Evolutionary conservation across 177 flowering plant species (phyloP).

Genomic region (Telopea speciosissima): DNA sequence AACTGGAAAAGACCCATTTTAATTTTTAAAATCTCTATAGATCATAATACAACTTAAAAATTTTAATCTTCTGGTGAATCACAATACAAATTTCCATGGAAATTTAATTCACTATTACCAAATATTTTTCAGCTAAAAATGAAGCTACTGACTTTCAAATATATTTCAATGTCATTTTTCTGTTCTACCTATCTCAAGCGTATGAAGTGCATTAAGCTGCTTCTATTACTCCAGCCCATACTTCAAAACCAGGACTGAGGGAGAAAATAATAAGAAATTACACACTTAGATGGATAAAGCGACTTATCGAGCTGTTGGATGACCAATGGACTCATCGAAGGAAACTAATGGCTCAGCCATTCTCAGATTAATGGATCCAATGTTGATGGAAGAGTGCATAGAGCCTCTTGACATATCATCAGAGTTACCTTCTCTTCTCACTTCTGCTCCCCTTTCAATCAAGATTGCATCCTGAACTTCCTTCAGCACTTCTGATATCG

Average conservation of each 20-base stretch:
- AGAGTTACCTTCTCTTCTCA: slow-evolving; percentile 47
- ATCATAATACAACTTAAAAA: too few species aligned
- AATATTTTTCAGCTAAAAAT: not conserved
- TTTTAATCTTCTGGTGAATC: too few species aligned
- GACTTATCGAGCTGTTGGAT: slow-evolving; percentile 60
- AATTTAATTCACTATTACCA: not conserved
- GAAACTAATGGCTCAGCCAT: slow-evolving; percentile 47
- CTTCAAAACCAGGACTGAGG: not conserved
- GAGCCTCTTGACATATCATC: slow-evolving; percentile 59
- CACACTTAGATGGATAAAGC: not conserved
- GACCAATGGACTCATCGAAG: slow-evolving; percentile 52
- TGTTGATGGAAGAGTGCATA: slow-evolving; percentile 49
- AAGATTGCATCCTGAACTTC: slow-evolving; percentile 88
- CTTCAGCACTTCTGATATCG: slow-evolving; percentile 88
- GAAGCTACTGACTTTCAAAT: not conserved
- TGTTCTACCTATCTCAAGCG: not conserved
- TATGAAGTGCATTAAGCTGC: too few species aligned
- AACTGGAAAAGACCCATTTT: too few species aligned
- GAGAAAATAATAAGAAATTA: too few species aligned
- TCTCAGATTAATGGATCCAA: slow-evolving; percentile 45
- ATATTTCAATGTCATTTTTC: not conserved
- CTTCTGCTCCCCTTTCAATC: slow-evolving; percentile 56
- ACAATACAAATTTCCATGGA: too few species aligned
- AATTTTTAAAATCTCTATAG: too few species aligned
- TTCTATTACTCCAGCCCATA: not conserved